A percentile compares a stretch with the other conserved stretches of the same genome.
These are phyloP conservation scores for Lipomyces kockii DNA, from an alignment of 805 yeast species.

Conservation along the genomic window DNA sequence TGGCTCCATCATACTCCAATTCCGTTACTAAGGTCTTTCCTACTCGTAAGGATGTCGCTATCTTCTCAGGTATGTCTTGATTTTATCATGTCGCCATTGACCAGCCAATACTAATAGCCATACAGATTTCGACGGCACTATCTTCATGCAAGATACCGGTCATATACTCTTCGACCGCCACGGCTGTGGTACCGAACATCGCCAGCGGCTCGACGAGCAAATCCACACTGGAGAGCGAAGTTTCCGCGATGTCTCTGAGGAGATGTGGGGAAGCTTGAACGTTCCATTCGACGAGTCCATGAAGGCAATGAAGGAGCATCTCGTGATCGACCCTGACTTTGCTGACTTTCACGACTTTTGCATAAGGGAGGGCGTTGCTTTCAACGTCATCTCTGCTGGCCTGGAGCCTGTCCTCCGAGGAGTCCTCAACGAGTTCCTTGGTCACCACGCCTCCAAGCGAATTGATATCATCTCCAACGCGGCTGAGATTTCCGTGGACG, in stretches of 20 bases:
- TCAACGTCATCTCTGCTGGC: slow-evolving; percentile 53
- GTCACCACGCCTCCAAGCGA: slow-evolving; percentile 45
- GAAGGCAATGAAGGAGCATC: slow-evolving; percentile 44
- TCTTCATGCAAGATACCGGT: slow-evolving; percentile 53
- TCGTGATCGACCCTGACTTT: slow-evolving; percentile 50
- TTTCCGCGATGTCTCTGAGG: slow-evolving; percentile 51
- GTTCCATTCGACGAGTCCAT: slow-evolving; percentile 49
- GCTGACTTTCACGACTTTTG: slow-evolving; percentile 47
- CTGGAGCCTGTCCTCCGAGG: slow-evolving; percentile 50
- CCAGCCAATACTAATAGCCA: slow-evolving; percentile 32
- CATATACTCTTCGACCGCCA: slow-evolving; percentile 51
- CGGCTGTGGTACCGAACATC: slow-evolving; percentile 50
- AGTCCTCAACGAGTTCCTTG: slow-evolving; percentile 50
- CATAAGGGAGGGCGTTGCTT: slow-evolving; percentile 47
- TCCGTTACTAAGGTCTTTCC: slow-evolving; percentile 7
- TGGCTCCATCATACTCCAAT: not conserved
- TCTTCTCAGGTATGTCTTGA: slow-evolving; percentile 29
- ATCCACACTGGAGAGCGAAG: slow-evolving; percentile 47
- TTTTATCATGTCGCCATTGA: slow-evolving; percentile 26
- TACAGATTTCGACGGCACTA: slow-evolving; percentile 53
- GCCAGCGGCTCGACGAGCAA: slow-evolving; percentile 47
- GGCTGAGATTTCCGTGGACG: slow-evolving; percentile 47
- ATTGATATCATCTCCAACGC: slow-evolving; percentile 51
- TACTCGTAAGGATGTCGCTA: slow-evolving; percentile 36
- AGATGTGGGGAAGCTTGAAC: slow-evolving; percentile 51